These are phyloP conservation scores for Alternaria hordeiaustralica DNA, from an alignment of 2,329 filamentous ascomycete species.

Conservation along the genomic window DNA sequence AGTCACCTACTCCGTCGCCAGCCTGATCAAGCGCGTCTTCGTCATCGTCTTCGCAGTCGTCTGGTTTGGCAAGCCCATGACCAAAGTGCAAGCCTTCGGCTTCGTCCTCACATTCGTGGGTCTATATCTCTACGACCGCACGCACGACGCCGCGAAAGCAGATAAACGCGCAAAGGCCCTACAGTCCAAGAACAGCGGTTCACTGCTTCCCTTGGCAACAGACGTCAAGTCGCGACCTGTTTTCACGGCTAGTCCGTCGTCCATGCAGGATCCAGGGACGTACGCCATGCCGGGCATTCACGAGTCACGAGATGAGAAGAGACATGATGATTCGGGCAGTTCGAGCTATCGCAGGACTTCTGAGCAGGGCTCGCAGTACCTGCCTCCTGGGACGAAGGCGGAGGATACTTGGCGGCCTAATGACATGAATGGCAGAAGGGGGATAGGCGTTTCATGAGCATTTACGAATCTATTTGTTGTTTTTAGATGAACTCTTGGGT, in stretches of 20 bases:
- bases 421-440: slow-evolving; percentile 29
- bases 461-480: slow-evolving; percentile 1
- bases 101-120: slow-evolving; percentile 90
- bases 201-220: slow-evolving; percentile 70
- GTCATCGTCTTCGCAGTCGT: slow-evolving; percentile 94
- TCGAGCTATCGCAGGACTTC: slow-evolving; percentile 52
- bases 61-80: slow-evolving; percentile 94
- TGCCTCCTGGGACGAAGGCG: slow-evolving; percentile 81
- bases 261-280: slow-evolving; percentile 43
- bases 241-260: slow-evolving; percentile 51
- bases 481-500: neutral
- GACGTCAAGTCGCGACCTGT: slow-evolving; percentile 30
- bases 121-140: slow-evolving; percentile 94
- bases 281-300: slow-evolving; percentile 34
- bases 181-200: slow-evolving; percentile 67
- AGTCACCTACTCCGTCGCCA: slow-evolving; percentile 96
- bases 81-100: slow-evolving; percentile 78
- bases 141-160: slow-evolving; percentile 84
- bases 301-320: slow-evolving; percentile 59
- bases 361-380: slow-evolving; percentile 60
- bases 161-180: slow-evolving; percentile 74
- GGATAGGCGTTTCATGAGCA: slow-evolving; percentile 33
- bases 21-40: slow-evolving; percentile 94
- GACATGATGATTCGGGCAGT: slow-evolving; percentile 63
- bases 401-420: slow-evolving; percentile 76